phyloP scores from a whole-genome alignment of 345 rosid genomes.

The Gossypium mustelinum region DNA sequence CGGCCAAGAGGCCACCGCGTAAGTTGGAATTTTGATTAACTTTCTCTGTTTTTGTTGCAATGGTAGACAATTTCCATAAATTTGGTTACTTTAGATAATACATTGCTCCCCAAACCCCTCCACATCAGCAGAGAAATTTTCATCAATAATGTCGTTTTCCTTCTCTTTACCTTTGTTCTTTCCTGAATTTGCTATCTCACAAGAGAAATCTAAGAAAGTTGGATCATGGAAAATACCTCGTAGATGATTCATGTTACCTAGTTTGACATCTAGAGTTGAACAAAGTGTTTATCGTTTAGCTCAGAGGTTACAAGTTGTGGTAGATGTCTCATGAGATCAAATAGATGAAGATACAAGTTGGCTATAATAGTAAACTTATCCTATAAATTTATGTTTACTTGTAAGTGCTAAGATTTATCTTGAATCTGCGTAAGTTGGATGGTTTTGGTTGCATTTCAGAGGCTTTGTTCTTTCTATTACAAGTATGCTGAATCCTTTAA shows the following conservation, averaged over 20 bases:
- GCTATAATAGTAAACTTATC: background rate
- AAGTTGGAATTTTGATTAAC: slow-evolving; percentile 18
- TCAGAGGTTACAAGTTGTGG: background rate
- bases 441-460: background rate
- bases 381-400: background rate
- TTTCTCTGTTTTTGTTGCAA: background rate
- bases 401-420: background rate
- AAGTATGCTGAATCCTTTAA: background rate
- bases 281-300: background rate
- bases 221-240: background rate
- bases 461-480: background rate
- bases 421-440: background rate
- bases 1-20: slow-evolving; percentile 90
- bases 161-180: background rate
- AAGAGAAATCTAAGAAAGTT: background rate
- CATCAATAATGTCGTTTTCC: background rate
- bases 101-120: background rate
- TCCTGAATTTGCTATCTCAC: background rate
- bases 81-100: background rate
- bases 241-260: background rate
- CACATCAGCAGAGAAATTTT: background rate
- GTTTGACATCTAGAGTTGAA: background rate
- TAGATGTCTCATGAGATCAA: too few species aligned
- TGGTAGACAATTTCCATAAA: background rate
- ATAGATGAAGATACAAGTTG: background rate